Percentiles rank a stretch among this genome's conserved stretches.
Evolutionary conservation across 768 basidiomycete genomes (phyloP).

Genomic region (Psilocybe cubensis): DNA sequence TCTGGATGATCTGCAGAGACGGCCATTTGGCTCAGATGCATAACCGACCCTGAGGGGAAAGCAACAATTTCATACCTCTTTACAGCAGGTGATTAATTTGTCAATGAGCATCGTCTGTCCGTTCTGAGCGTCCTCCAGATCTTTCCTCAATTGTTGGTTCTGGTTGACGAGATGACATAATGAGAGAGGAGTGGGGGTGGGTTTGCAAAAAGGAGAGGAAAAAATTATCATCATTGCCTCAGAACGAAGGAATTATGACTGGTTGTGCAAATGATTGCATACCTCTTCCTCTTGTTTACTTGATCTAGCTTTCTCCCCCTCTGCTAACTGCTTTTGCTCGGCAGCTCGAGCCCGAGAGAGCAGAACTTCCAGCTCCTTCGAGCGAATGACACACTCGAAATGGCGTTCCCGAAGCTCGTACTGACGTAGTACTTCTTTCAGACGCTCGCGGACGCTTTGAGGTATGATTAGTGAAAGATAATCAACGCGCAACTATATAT

Average conservation of each 20-base stretch:
- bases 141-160: slow-evolving; percentile 72
- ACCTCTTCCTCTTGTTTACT: slow-evolving; percentile 80
- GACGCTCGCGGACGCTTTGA: slow-evolving; percentile 76
- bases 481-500: slow-evolving; percentile 14
- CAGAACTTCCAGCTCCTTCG: slow-evolving; percentile 88
- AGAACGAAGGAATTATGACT: slow-evolving; percentile 14
- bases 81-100: slow-evolving; percentile 83
- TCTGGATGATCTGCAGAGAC: slow-evolving; percentile 38
- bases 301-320: slow-evolving; percentile 70
- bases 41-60: not conserved
- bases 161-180: slow-evolving; percentile 39
- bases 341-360: slow-evolving; percentile 86
- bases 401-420: slow-evolving; percentile 91
- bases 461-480: not conserved
- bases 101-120: slow-evolving; percentile 82
- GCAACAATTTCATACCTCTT: slow-evolving; percentile 64
- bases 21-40: slow-evolving; percentile 10
- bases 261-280: slow-evolving; percentile 29
- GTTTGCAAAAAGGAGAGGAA: slow-evolving; percentile 3
- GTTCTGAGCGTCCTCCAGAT: slow-evolving; percentile 79
- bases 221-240: slow-evolving; percentile 14
- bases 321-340: slow-evolving; percentile 83
- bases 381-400: slow-evolving; percentile 90
- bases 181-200: too few species aligned
- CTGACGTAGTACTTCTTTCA: slow-evolving; percentile 86